A percentile compares a stretch with the other conserved stretches of the same genome.
Conservation (phyloP, 371 early-diverging fungal species). For the Mucor velutinosus region DNA sequence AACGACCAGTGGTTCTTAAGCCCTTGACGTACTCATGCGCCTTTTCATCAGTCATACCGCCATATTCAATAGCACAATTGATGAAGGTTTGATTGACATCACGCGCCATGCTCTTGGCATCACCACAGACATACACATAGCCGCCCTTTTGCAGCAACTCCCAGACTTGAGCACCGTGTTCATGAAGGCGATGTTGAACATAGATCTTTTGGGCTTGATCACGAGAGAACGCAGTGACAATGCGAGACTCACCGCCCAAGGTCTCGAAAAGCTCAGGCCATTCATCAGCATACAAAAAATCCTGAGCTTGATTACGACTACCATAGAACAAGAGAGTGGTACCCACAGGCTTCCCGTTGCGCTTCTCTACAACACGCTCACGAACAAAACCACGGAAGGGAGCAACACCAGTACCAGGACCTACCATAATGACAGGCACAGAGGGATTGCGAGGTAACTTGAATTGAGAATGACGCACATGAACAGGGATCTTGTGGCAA, state of each 20-base stretch:
- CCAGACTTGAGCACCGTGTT: conserved; percentile 74
- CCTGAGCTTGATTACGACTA: conserved; percentile 80
- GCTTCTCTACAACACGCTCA: conserved; percentile 75
- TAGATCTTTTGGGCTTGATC: conserved; percentile 81
- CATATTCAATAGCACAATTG: conserved; percentile 67
- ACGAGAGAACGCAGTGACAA: conserved; percentile 90
- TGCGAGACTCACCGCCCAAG: conserved; percentile 60
- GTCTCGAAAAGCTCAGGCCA: conserved; percentile 65
- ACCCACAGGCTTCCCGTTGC: conserved; percentile 69
- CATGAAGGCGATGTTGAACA: conserved; percentile 80
- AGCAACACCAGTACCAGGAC: conserved; percentile 98
- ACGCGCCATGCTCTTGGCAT: conserved; percentile 95
- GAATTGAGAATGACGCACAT: conserved; percentile 88
- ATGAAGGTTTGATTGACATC: conserved; percentile 80
- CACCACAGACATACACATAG: conserved; percentile 92
- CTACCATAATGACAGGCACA: conserved; percentile 93
- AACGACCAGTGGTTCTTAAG: conserved; percentile 79
- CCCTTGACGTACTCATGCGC: conserved; percentile 83
- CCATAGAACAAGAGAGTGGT: conserved; percentile 92
- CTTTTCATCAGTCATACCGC: conserved; percentile 67
- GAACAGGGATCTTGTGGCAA: conserved; percentile 67
- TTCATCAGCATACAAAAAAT: conserved; percentile 90
- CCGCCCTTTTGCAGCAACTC: conserved; percentile 70
- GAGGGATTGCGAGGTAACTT: conserved; percentile 78
- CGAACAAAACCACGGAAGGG: conserved; percentile 96